A percentile compares a stretch with the other conserved stretches of the same genome.
Evolutionary conservation across 768 basidiomycete genomes (phyloP).

Genomic region (Mycena leptocephala): DNA sequence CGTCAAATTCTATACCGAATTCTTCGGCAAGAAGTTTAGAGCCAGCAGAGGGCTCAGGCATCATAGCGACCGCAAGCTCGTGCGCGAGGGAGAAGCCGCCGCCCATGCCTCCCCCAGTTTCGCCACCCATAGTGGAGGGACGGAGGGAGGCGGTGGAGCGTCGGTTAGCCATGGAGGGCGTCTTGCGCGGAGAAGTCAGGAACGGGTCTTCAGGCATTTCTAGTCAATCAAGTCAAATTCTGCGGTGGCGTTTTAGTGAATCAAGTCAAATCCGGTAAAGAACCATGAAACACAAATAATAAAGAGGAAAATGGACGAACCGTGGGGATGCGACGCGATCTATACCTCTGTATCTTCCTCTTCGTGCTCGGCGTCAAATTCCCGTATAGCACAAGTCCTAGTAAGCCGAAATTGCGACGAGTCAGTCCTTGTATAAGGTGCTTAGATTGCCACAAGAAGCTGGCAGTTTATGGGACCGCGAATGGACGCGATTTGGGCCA

Average conservation of each 20-base stretch:
- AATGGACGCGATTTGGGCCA: slow-evolving; percentile 15
- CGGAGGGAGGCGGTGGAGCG: slow-evolving; percentile 70
- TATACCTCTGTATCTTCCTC: neutral
- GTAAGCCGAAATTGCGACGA: neutral
- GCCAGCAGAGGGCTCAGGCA: slow-evolving; percentile 88
- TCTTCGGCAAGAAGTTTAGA: slow-evolving; percentile 89
- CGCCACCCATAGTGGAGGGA: slow-evolving; percentile 54
- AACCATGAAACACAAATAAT: neutral
- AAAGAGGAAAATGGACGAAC: neutral
- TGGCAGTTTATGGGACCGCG: neutral
- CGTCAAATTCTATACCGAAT: slow-evolving; percentile 92
- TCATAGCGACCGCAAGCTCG: slow-evolving; percentile 88
- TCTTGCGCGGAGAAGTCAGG: slow-evolving; percentile 36
- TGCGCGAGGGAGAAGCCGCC: slow-evolving; percentile 85
- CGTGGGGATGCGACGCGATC: neutral
- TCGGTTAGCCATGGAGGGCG: slow-evolving; percentile 51
- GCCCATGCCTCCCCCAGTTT: slow-evolving; percentile 54
- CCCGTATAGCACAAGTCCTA: neutral
- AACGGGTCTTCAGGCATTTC: slow-evolving; percentile 36
- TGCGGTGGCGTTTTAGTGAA: neutral
- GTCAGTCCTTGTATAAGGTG: slow-evolving; percentile 1
- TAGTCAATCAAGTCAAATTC: neutral
- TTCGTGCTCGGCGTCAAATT: neutral
- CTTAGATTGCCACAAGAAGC: neutral
- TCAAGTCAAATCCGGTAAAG: neutral